Evolutionary conservation across 768 basidiomycete species (phyloP), one percentile per base, ranked within the genome.

Genomic region (Suillus brevipes): DNA sequence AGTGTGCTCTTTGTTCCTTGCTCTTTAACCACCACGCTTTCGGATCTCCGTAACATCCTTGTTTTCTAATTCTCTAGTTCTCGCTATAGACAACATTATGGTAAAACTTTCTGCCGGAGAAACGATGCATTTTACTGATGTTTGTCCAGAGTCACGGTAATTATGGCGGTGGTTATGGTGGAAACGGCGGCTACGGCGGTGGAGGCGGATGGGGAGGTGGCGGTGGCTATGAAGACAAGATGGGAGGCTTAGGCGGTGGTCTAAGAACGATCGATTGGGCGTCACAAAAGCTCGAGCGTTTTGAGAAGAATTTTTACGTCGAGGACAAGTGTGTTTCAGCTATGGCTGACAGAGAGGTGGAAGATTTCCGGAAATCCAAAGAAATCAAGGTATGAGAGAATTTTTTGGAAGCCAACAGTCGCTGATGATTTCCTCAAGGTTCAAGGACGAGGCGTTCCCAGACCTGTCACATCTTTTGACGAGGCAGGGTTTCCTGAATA

Each of bases 401-500:
- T 38, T 23, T 10, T 4, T 57, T 36, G 49, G 43, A 34, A 40
- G 56, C 34, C 10, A 25, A 34, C 10, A 7, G 6, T 25, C 60
- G 66, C 66, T 60, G 65, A 59, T 59, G 16, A n/a, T 25, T 65
- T 45, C 62, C 31, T 40, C 12, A 71, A 95, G 91, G 87, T 96
- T 65, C 92, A 94, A 85, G 97, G 97, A 38, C 87, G 87, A 60
- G 82, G 84, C 71, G 87, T 99, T 16, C 96, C 97, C 36, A 84
- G 94, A 73, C 97, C 97, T 20, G 89, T 99, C 64, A 87, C 89
- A 60, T 85, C 87, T 47, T 99, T 99, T 75, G 95, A 98, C 62
- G 97, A 99, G 80, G 88, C 88, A 71, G 95, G 91, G 58, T 98
- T 99, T 80, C 97, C 97, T 12, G 94, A 97, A 71, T 99, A 99